These are phyloP conservation scores for Scalesia atractyloides DNA, from an alignment of 129 eudicot genomes.

Conservation along the genomic window DNA sequence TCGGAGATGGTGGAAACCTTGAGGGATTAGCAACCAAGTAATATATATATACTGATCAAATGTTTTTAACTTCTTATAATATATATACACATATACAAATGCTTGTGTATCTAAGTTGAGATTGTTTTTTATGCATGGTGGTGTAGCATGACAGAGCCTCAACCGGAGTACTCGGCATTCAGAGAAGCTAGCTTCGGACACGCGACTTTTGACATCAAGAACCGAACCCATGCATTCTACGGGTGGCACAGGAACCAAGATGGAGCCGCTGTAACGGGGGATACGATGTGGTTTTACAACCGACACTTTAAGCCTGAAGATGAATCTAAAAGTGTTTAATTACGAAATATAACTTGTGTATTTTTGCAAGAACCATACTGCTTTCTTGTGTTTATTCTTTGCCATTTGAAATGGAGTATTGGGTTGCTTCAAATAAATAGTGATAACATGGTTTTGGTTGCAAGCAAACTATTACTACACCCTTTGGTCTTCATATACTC, in stretches of 20 bases:
- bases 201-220: conserved; percentile 68
- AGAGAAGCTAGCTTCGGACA: conserved; percentile 92
- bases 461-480: too few relatives aligned
- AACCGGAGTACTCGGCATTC: conserved; percentile 80
- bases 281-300: conserved; percentile 69
- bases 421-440: neutral
- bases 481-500: too few relatives aligned
- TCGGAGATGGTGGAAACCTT: conserved; percentile 92
- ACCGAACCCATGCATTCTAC: conserved; percentile 72
- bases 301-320: conserved; percentile 60
- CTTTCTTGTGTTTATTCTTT: neutral
- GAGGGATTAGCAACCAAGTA: conserved; percentile 90
- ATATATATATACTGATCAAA: neutral
- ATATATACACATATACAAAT: neutral
- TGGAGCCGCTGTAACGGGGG: conserved; percentile 70
- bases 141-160: conserved; percentile 86
- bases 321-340: conserved; percentile 44
- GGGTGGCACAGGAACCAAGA: conserved; percentile 87
- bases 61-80: neutral
- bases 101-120: conserved; percentile 3
- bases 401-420: neutral
- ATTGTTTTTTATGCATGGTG: neutral
- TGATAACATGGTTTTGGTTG: neutral
- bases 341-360: neutral
- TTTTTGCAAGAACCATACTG: neutral